Conservation (phyloP, 208 protist species). For the Polymyxa betae region DNA sequence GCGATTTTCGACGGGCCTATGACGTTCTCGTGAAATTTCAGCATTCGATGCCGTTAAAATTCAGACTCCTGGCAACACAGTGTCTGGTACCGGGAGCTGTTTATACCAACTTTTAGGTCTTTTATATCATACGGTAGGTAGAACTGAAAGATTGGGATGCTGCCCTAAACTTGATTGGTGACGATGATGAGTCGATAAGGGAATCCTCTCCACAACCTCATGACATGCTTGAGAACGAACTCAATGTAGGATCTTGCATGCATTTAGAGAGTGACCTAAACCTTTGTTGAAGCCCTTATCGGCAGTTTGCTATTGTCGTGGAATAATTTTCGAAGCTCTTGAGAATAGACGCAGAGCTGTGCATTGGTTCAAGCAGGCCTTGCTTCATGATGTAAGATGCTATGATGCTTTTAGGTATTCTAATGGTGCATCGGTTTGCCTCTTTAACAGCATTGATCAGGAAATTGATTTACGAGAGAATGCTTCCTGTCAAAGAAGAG, state of each 20-base stretch:
- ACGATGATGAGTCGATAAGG: constrained; percentile 24
- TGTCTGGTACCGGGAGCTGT: background rate
- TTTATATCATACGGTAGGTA: background rate
- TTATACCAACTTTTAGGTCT: background rate
- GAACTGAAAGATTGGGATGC: constrained; percentile 31
- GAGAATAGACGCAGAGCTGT: constrained; percentile 59
- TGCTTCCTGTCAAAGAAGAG: constrained; percentile 57
- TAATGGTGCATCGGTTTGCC: background rate
- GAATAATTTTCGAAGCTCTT: constrained; percentile 56
- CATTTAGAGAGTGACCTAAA: background rate
- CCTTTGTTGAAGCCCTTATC: background rate
- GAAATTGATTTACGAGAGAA: constrained; percentile 39
- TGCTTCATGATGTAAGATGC: constrained; percentile 55
- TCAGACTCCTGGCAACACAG: constrained; percentile 8
- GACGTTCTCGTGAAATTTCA: background rate
- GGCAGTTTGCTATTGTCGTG: constrained; percentile 53
- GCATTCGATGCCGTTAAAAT: background rate
- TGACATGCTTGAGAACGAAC: background rate
- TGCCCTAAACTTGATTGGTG: constrained; percentile 6
- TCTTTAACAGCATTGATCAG: background rate
- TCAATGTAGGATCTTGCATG: background rate
- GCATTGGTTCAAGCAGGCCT: constrained; percentile 50
- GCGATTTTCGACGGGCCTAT: background rate
- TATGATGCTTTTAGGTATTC: constrained; percentile 60
- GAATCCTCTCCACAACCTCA: too few relatives aligned